phyloP scores from a whole-genome alignment of 164 flowering plant genomes.

The Kalanchoe fedtschenkoi region DNA sequence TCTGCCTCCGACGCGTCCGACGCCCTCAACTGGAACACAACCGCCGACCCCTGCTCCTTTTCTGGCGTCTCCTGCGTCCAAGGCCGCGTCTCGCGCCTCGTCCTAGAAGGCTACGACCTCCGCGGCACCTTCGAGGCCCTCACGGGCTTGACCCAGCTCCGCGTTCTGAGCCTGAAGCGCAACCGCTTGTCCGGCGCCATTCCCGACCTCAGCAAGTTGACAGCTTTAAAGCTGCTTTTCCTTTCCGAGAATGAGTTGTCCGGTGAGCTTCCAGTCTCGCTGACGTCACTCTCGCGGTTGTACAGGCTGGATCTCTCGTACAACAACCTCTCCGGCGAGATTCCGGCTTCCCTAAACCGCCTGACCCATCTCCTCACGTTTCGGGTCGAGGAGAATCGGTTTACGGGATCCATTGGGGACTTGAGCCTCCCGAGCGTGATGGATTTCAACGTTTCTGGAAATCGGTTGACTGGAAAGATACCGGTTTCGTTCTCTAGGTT shows the following conservation, averaged over 20 bases:
- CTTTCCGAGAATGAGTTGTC: slow-evolving; percentile 52
- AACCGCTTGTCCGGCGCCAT: slow-evolving; percentile 44
- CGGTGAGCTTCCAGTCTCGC: slow-evolving; percentile 45
- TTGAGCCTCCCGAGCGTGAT: slow-evolving; percentile 34
- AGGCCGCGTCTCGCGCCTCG: slow-evolving; percentile 53
- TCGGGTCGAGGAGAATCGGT: slow-evolving; percentile 53
- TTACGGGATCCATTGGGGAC: slow-evolving; percentile 41
- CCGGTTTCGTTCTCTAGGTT: slow-evolving; percentile 48
- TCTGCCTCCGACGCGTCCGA: slow-evolving; percentile 29
- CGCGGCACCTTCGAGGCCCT: slow-evolving; percentile 28
- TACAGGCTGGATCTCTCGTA: slow-evolving; percentile 72
- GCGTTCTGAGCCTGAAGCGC: slow-evolving; percentile 50
- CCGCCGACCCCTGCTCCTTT: slow-evolving; percentile 41
- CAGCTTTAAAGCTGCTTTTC: slow-evolving; percentile 52
- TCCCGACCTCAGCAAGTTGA: slow-evolving; percentile 56
- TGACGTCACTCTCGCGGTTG: slow-evolving; percentile 32
- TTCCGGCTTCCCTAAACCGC: slow-evolving; percentile 37
- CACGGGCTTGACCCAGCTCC: slow-evolving; percentile 39
- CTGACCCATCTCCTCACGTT: slow-evolving; percentile 56
- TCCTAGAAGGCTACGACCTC: slow-evolving; percentile 55
- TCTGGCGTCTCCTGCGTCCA: slow-evolving; percentile 51
- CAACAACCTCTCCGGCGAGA: slow-evolving; percentile 52
- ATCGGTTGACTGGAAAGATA: slow-evolving; percentile 50
- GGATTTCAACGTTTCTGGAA: slow-evolving; percentile 67
- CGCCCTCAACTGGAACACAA: slow-evolving; percentile 47